Evolutionary conservation across 495 filamentous ascomycete species (phyloP).

Genomic region (Penicillium ochrochloron): DNA sequence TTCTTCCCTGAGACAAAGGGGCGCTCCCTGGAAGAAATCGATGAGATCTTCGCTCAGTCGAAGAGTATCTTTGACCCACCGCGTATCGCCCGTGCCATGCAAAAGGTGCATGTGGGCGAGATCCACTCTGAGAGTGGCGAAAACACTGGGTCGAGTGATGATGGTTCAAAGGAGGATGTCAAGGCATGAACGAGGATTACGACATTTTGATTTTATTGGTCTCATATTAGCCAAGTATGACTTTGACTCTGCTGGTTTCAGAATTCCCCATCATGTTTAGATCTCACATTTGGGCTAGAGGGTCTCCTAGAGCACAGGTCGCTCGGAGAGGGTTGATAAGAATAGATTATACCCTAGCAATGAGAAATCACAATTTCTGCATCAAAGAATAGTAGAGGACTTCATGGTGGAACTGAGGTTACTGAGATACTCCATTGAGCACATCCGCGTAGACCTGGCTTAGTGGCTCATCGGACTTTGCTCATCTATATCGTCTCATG

Average conservation of each 20-base stretch:
- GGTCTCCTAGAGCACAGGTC: background rate
- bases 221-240: background rate
- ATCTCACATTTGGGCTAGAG: background rate
- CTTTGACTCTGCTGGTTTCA: background rate
- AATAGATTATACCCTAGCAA: background rate
- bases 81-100: slow-evolving; percentile 31
- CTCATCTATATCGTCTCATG: background rate
- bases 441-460: background rate
- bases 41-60: slow-evolving; percentile 63
- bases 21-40: slow-evolving; percentile 74
- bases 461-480: background rate
- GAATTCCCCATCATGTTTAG: background rate
- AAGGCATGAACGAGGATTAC: slow-evolving; percentile 11
- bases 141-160: slow-evolving; percentile 12
- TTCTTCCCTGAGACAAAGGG: slow-evolving; percentile 61
- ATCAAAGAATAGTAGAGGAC: background rate
- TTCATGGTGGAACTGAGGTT: background rate
- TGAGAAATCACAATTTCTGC: background rate
- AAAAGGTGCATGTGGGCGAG: slow-evolving; percentile 14
- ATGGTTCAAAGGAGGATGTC: slow-evolving; percentile 15
- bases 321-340: background rate
- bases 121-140: slow-evolving; percentile 18
- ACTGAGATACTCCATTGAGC: background rate
- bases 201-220: background rate
- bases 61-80: slow-evolving; percentile 39